Evolutionary conservation across 2,329 filamentous ascomycete genomes (phyloP).

Genomic region (Spiromastix sp.): DNA sequence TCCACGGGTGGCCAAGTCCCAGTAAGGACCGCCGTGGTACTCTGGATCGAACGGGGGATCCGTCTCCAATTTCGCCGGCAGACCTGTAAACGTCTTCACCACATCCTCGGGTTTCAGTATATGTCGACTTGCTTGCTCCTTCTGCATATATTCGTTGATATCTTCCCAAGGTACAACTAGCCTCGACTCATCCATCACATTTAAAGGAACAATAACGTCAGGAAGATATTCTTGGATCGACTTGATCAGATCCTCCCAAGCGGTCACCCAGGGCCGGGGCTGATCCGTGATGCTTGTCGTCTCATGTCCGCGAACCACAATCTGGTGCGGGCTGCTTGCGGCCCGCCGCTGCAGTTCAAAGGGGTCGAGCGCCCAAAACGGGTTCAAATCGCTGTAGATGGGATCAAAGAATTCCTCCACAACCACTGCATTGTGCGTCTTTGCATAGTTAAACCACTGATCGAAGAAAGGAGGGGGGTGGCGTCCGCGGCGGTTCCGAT

Average conservation of each 20-base stretch:
- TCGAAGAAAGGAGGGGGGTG: conserved; percentile 43
- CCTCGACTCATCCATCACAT: conserved; percentile 40
- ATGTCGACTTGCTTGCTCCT: conserved; percentile 19
- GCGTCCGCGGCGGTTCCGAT: conserved; percentile 34
- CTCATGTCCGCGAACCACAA: conserved; percentile 32
- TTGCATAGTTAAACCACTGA: conserved; percentile 37
- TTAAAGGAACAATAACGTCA: conserved; percentile 38
- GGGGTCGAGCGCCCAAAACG: conserved; percentile 39
- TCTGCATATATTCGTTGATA: conserved; percentile 29
- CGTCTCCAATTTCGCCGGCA: background rate
- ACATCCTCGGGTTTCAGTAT: conserved; percentile 20
- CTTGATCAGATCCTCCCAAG: conserved; percentile 32
- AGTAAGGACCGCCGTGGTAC: conserved; percentile 24
- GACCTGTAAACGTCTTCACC: conserved; percentile 15
- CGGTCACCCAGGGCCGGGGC: conserved; percentile 27
- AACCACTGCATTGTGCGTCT: conserved; percentile 31
- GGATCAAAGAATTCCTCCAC: conserved; percentile 43
- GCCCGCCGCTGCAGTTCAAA: conserved; percentile 33
- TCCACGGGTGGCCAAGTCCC: conserved; percentile 31
- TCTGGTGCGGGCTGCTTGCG: conserved; percentile 24
- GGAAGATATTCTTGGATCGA: conserved; percentile 30
- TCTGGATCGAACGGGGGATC: conserved; percentile 6
- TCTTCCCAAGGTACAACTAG: conserved; percentile 39
- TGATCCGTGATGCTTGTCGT: conserved; percentile 20
- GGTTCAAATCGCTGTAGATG: conserved; percentile 39